Evolutionary conservation across 2,329 filamentous ascomycete species (phyloP).

Genomic region (Neonectria neomacrospora): DNA sequence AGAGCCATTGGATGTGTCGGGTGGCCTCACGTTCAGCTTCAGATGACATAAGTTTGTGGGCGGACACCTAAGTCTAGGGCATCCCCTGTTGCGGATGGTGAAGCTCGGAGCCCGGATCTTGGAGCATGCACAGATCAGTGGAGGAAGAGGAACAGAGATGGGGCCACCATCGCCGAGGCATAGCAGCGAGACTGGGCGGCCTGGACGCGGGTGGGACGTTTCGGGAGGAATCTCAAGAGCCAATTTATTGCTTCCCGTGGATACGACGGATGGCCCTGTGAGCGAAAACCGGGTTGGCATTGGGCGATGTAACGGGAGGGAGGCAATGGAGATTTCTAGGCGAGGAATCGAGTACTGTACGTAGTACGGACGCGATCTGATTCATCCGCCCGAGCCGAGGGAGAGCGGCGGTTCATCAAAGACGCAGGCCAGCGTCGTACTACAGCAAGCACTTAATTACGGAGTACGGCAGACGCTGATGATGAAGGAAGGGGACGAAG

Average conservation of each 20-base stretch:
- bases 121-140: neutral
- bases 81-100: constrained; percentile 13
- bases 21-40: constrained; percentile 8
- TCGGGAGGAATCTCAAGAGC: constrained; percentile 18
- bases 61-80: constrained; percentile 2
- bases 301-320: constrained; percentile 11
- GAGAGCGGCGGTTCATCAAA: constrained; percentile 4
- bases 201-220: constrained; percentile 12
- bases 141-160: neutral
- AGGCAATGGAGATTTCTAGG: constrained; percentile 12
- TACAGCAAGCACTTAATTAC: neutral
- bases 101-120: constrained; percentile 1
- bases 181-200: neutral
- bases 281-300: neutral
- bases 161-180: constrained; percentile 4
- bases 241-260: constrained; percentile 11
- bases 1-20: neutral
- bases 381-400: constrained; percentile 12
- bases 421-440: neutral
- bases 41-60: neutral
- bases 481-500: neutral
- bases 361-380: constrained; percentile 16
- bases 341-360: constrained; percentile 15
- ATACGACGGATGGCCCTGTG: neutral
- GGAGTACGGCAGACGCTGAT: neutral